These are phyloP conservation scores for Endoconidiophora polonica DNA, from an alignment of 2,329 filamentous ascomycete genomes.

Conservation along the genomic window DNA sequence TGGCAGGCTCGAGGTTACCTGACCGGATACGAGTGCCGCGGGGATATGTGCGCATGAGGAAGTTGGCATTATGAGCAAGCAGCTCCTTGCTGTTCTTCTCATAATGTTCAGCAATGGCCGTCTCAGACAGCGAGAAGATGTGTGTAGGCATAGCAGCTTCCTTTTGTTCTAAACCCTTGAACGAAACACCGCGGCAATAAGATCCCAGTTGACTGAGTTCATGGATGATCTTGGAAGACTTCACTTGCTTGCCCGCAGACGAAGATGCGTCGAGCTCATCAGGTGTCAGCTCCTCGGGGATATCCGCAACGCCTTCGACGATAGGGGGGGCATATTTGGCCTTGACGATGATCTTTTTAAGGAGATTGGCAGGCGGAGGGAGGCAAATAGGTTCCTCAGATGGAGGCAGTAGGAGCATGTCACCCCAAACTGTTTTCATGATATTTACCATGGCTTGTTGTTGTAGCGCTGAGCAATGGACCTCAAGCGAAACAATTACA, in stretches of 20 bases:
- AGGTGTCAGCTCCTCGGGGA: slow-evolving; percentile 20
- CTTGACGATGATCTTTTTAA: slow-evolving; percentile 68
- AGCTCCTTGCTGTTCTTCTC: slow-evolving; percentile 34
- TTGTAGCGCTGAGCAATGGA: slow-evolving; percentile 66
- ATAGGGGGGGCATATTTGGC: slow-evolving; percentile 48
- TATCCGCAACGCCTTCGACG: slow-evolving; percentile 17
- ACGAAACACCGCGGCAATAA: slow-evolving; percentile 70
- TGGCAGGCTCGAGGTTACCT: slow-evolving; percentile 69
- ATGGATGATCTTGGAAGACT: slow-evolving; percentile 50
- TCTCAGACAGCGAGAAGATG: slow-evolving; percentile 52
- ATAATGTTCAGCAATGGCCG: slow-evolving; percentile 44
- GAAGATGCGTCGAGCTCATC: slow-evolving; percentile 25
- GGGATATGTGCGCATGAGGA: slow-evolving; percentile 77
- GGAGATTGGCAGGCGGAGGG: slow-evolving; percentile 52
- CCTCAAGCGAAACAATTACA: slow-evolving; percentile 86
- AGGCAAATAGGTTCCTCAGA: slow-evolving; percentile 33
- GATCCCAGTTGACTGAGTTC: slow-evolving; percentile 60
- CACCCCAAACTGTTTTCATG: slow-evolving; percentile 72
- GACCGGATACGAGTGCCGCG: slow-evolving; percentile 67
- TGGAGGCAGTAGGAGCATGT: slow-evolving; percentile 44
- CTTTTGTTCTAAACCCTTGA: slow-evolving; percentile 60
- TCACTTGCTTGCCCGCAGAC: slow-evolving; percentile 26
- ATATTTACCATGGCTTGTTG: slow-evolving; percentile 85
- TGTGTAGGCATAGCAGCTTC: slow-evolving; percentile 48
- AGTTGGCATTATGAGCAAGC: slow-evolving; percentile 67